A percentile compares a stretch with the other conserved stretches of the same genome.
Evolutionary conservation across 1,284 basidiomycete species (phyloP).

Genomic region (Ceratobasidium sp.): DNA sequence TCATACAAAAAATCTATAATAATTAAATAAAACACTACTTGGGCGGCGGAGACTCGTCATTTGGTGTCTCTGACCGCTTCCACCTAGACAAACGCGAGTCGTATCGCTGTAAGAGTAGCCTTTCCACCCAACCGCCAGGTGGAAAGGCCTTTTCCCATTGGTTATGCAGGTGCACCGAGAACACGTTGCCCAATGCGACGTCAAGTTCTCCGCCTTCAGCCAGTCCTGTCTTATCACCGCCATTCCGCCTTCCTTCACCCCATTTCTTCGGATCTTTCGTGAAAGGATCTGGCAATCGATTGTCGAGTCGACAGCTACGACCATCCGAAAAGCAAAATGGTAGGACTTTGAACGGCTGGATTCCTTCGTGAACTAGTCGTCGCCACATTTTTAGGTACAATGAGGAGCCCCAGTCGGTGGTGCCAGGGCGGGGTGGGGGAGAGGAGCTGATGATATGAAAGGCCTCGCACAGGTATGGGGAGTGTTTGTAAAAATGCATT

Average conservation of each 20-base stretch:
- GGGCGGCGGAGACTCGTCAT: neutral
- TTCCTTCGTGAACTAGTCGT: conserved; percentile 73
- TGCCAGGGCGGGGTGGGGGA: conserved; percentile 74
- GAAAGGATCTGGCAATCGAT: conserved; percentile 91
- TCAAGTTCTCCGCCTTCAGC: conserved; percentile 76
- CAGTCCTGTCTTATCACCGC: conserved; percentile 52
- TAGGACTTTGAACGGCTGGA: conserved; percentile 87
- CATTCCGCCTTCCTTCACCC: conserved; percentile 67
- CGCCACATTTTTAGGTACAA: conserved; percentile 90
- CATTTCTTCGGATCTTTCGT: conserved; percentile 64
- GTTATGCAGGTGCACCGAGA: conserved; percentile 91
- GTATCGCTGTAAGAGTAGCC: conserved; percentile 73
- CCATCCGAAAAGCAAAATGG: conserved; percentile 94
- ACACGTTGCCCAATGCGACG: conserved; percentile 72
- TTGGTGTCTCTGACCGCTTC: conserved; percentile 37
- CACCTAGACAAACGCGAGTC: conserved; percentile 31
- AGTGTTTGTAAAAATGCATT: conserved; percentile 88
- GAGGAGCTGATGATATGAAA: conserved; percentile 88
- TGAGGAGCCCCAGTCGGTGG: conserved; percentile 91
- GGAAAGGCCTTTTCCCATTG: conserved; percentile 90
- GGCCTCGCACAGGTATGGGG: conserved; percentile 93
- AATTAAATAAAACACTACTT: conserved; percentile 22
- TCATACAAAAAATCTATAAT: conserved; percentile 33
- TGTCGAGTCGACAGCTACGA: conserved; percentile 88
- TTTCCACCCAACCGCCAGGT: conserved; percentile 79